A percentile compares a stretch with the other conserved stretches of the same genome.
phyloP scores from a whole-genome alignment of 495 filamentous ascomycete species.

The Hypoxylon rickii region DNA sequence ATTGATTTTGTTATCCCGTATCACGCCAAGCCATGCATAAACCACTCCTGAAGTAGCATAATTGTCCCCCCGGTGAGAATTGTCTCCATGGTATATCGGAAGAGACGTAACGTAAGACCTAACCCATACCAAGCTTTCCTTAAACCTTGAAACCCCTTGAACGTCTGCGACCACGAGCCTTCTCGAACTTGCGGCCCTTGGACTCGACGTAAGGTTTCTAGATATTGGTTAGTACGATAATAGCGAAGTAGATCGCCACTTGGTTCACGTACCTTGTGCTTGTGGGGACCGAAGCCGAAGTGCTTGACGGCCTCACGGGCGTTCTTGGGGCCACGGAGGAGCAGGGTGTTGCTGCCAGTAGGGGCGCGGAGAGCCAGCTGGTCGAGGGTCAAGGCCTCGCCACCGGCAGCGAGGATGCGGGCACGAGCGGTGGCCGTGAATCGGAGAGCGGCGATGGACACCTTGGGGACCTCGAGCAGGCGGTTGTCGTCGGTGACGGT shows the following conservation, averaged over 20 bases:
- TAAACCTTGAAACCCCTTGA: slow-evolving; percentile 99
- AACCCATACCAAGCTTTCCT: slow-evolving; percentile 42
- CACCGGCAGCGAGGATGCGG: slow-evolving; percentile 88
- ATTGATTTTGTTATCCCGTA: slow-evolving; percentile 41
- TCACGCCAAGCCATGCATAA: slow-evolving; percentile 44
- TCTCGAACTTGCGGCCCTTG: slow-evolving; percentile 99
- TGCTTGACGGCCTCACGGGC: slow-evolving; percentile 96
- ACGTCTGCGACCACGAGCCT: slow-evolving; percentile 93
- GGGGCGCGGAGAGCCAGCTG: slow-evolving; percentile 92
- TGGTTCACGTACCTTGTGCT: slow-evolving; percentile 76
- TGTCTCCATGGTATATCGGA: slow-evolving; percentile 35
- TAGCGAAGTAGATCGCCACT: not conserved
- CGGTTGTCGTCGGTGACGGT: slow-evolving; percentile 97
- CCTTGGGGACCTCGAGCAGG: slow-evolving; percentile 84
- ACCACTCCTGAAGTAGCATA: slow-evolving; percentile 36
- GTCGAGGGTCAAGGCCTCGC: slow-evolving; percentile 92
- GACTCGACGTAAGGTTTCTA: slow-evolving; percentile 94
- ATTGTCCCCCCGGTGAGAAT: slow-evolving; percentile 28
- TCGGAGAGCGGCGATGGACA: slow-evolving; percentile 87
- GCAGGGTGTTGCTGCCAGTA: slow-evolving; percentile 90
- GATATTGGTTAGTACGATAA: slow-evolving; percentile 12
- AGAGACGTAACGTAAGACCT: slow-evolving; percentile 37
- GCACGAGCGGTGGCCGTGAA: slow-evolving; percentile 96
- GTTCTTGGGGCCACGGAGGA: slow-evolving; percentile 97
- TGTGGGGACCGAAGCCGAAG: slow-evolving; percentile 97